Percentiles rank a stretch among this genome's conserved stretches.
Conservation (phyloP, 441 rosid species). For the Sinapis alba region DNA sequence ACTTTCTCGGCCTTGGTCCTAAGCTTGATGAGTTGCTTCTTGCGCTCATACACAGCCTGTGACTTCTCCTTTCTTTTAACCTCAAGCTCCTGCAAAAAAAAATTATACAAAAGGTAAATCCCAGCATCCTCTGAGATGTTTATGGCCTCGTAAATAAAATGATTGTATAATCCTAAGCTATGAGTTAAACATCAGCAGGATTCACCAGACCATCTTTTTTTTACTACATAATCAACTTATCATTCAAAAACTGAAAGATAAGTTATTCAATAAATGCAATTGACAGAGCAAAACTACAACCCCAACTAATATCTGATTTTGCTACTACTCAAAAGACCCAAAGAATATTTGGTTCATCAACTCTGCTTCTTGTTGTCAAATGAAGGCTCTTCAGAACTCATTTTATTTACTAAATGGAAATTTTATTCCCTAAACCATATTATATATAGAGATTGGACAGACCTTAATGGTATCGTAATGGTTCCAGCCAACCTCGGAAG, state of each 20-base stretch:
- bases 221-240: neutral
- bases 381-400: neutral
- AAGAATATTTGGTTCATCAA: neutral
- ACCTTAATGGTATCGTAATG: constrained; percentile 82
- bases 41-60: neutral
- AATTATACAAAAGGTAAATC: neutral
- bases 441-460: neutral
- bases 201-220: neutral
- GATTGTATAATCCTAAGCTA: neutral
- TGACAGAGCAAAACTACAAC: neutral
- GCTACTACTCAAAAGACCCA: neutral
- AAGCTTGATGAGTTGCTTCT: neutral
- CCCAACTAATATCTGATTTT: neutral
- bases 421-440: neutral
- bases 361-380: neutral
- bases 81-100: constrained; percentile 13
- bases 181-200: neutral
- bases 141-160: neutral
- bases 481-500: constrained; percentile 93
- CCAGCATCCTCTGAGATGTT: neutral
- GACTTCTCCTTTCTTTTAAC: neutral
- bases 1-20: neutral
- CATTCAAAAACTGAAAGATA: neutral
- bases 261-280: neutral
- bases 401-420: neutral